Conservation (phyloP, 345 rosid genomes). For the Cardamine occulta region DNA sequence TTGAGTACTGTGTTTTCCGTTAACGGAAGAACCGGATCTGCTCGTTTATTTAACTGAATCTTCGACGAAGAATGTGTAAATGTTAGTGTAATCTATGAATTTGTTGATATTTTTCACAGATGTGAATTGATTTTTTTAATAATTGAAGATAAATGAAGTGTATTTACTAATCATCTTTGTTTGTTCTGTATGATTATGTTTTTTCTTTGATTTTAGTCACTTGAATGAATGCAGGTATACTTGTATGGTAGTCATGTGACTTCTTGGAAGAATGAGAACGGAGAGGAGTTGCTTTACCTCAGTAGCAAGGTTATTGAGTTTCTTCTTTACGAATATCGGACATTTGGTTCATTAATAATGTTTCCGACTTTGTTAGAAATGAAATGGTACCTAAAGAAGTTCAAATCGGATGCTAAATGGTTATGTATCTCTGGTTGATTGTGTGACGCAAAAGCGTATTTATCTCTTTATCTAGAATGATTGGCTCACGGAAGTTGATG, state of each 20-base stretch:
- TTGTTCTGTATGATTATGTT: constrained; percentile 1
- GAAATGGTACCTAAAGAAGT: neutral
- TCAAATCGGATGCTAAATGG: neutral
- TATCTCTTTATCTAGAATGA: constrained; percentile 3
- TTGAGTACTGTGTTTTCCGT: neutral
- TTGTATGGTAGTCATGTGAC: constrained; percentile 90
- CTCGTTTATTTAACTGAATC: constrained; percentile 2
- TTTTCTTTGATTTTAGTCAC: neutral
- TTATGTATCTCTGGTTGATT: constrained; percentile 10
- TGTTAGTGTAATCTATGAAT: constrained; percentile 18
- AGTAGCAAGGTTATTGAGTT: constrained; percentile 64
- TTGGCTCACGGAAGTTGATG: constrained; percentile 9
- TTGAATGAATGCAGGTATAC: constrained; percentile 61
- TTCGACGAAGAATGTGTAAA: constrained; percentile 2
- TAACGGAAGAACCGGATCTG: constrained; percentile 19
- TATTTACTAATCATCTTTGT: neutral
- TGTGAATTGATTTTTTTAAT: neutral
- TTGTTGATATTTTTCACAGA: constrained; percentile 9
- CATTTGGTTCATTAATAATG: constrained; percentile 17
- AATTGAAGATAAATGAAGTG: neutral
- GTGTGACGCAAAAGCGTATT: neutral
- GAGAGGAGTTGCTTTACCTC: constrained; percentile 82
- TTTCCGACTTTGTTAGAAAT: neutral
- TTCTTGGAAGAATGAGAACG: constrained; percentile 91
- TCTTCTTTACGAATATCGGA: neutral